Conservation (phyloP, 139 green algal genomes). For the Tetradesmus obliquus region DNA sequence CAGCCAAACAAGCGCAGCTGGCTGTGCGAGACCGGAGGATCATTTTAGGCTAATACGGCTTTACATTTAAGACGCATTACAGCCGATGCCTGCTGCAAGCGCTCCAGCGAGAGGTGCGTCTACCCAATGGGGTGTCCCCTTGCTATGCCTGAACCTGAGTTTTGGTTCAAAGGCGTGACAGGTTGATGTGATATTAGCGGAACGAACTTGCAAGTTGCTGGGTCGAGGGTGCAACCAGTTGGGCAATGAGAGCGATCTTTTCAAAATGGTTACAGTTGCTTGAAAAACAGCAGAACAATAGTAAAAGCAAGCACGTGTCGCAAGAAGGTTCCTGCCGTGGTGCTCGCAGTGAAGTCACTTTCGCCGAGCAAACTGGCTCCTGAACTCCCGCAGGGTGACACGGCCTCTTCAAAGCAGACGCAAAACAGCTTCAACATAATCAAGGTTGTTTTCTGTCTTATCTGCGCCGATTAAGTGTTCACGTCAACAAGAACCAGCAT, state of each 20-base stretch:
- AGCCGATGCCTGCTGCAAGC: not conserved
- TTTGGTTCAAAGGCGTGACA: too few species aligned
- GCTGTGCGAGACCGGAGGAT: not conserved
- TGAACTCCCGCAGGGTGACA: not conserved
- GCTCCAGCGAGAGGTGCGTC: not conserved
- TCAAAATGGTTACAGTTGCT: too few species aligned
- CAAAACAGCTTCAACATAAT: too few species aligned
- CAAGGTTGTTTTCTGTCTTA: not conserved
- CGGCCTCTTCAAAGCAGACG: too few species aligned
- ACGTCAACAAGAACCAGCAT: not conserved
- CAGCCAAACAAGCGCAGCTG: not conserved
- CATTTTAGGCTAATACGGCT: not conserved
- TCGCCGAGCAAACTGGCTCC: not conserved
- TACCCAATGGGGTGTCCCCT: not conserved
- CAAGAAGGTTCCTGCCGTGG: too few species aligned
- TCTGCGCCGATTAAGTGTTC: not conserved
- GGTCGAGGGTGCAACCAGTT: too few species aligned
- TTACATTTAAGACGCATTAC: not conserved
- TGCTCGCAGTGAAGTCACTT: not conserved
- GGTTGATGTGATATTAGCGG: too few species aligned
- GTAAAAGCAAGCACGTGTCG: too few species aligned
- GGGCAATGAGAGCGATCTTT: too few species aligned
- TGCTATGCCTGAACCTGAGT: not conserved
- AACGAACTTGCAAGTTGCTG: too few species aligned
- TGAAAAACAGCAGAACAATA: too few species aligned